A percentile compares a stretch with the other conserved stretches of the same genome.
phyloP scores from a whole-genome alignment of 2,329 filamentous ascomycete genomes.

The Alternaria burnsii region DNA sequence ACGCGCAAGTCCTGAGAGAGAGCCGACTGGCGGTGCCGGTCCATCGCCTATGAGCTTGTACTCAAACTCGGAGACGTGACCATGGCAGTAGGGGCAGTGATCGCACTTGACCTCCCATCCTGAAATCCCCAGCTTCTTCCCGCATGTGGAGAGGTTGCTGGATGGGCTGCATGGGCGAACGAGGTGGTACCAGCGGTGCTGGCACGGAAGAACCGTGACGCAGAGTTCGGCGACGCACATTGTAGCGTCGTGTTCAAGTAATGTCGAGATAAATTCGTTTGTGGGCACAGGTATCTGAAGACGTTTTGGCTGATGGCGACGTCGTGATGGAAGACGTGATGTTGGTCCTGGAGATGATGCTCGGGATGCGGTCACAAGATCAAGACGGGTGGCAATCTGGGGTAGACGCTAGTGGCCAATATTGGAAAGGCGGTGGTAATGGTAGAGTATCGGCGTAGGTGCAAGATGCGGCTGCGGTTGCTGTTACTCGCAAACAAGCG shows the following conservation, averaged over 20 bases:
- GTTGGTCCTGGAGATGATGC: conserved; percentile 8
- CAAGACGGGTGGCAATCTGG: conserved; percentile 32
- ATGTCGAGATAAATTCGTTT: conserved; percentile 36
- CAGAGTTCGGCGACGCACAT: conserved; percentile 63
- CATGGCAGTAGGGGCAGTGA: conserved; percentile 58
- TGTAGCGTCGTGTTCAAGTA: conserved; percentile 34
- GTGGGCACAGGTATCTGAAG: conserved; percentile 31
- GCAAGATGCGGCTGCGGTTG: conserved; percentile 13
- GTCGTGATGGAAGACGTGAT: conserved; percentile 36
- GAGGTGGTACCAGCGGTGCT: conserved; percentile 61
- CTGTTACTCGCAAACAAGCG: conserved; percentile 17
- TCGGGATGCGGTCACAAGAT: conserved; percentile 28
- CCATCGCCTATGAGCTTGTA: conserved; percentile 57
- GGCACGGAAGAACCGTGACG: conserved; percentile 57
- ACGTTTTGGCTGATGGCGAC: conserved; percentile 23
- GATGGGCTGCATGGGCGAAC: conserved; percentile 54
- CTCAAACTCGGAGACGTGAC: conserved; percentile 53
- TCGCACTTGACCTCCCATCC: conserved; percentile 61
- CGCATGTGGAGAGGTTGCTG: conserved; percentile 58
- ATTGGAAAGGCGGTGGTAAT: conserved; percentile 20
- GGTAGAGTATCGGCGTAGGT: conserved; percentile 13
- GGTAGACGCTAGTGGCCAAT: conserved; percentile 34
- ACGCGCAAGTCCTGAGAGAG: conserved; percentile 48
- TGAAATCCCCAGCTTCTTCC: conserved; percentile 55
- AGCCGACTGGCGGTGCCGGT: conserved; percentile 51